Conservation (phyloP, 192 early-diverging fungal genomes). For the Coemansia guatemalensis region DNA sequence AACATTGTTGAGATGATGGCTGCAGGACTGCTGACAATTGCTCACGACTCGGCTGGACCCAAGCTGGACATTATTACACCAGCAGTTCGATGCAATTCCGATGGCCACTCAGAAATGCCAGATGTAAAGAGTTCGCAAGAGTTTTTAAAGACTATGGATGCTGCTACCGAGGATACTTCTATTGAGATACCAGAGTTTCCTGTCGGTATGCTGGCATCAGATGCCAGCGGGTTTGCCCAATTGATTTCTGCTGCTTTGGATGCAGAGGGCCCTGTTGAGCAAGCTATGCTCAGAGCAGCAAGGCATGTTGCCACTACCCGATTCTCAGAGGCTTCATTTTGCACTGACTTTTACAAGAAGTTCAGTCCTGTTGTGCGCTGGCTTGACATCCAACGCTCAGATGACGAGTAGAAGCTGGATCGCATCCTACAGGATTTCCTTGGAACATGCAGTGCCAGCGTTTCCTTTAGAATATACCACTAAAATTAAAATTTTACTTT, state of each 20-base stretch:
- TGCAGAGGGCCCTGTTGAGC: slow-evolving; percentile 47
- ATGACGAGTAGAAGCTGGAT: slow-evolving; percentile 12
- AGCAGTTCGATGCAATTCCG: slow-evolving; percentile 18
- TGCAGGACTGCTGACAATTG: slow-evolving; percentile 44
- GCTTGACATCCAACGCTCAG: slow-evolving; percentile 40
- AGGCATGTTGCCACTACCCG: slow-evolving; percentile 60
- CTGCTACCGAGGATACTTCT: slow-evolving; percentile 33
- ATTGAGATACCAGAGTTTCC: slow-evolving; percentile 24
- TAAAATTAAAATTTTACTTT: too few relatives aligned
- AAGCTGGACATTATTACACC: slow-evolving; percentile 47
- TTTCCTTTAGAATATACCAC: too few relatives aligned
- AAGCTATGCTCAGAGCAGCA: slow-evolving; percentile 60
- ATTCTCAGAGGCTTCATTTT: slow-evolving; percentile 72
- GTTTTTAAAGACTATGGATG: slow-evolving; percentile 23
- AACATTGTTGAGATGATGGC: slow-evolving; percentile 97
- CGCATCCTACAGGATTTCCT: background rate
- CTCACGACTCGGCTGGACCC: slow-evolving; percentile 51
- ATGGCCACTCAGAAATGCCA: background rate
- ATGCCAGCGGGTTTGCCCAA: slow-evolving; percentile 65
- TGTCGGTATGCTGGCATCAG: slow-evolving; percentile 64
- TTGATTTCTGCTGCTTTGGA: slow-evolving; percentile 44
- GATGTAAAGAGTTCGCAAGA: slow-evolving; percentile 6
- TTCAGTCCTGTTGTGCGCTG: slow-evolving; percentile 47
- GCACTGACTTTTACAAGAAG: slow-evolving; percentile 25
- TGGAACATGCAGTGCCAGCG: too few relatives aligned